Conservation (phyloP, 306 rosid genomes). For the Arachis hypogaea region DNA sequence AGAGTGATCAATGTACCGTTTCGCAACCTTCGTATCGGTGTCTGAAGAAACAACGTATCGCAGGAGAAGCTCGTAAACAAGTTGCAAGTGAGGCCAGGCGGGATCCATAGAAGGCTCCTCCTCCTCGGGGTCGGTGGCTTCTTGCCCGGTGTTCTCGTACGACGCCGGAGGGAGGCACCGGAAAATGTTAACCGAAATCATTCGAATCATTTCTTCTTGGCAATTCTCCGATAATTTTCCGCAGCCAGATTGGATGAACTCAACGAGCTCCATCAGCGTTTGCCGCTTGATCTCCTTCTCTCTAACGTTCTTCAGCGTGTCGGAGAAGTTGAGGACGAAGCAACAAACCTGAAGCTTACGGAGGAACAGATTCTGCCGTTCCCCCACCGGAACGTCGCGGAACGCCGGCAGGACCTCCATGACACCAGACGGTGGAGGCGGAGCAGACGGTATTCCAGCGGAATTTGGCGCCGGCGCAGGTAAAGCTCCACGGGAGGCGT, state of each 20-base stretch:
- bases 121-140: constrained; percentile 79
- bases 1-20: constrained; percentile 89
- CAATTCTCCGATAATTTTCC: constrained; percentile 85
- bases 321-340: constrained; percentile 70
- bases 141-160: constrained; percentile 87
- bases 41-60: constrained; percentile 92
- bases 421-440: constrained; percentile 58
- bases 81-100: constrained; percentile 91
- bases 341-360: constrained; percentile 74
- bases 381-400: constrained; percentile 69
- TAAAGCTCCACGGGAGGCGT: constrained; percentile 67
- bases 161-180: constrained; percentile 87
- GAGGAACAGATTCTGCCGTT: constrained; percentile 68
- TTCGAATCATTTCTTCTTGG: constrained; percentile 88
- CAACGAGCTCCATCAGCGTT: constrained; percentile 81
- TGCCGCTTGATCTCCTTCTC: constrained; percentile 95
- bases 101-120: constrained; percentile 89
- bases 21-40: constrained; percentile 89
- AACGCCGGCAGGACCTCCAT: constrained; percentile 75
- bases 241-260: constrained; percentile 84
- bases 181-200: constrained; percentile 86
- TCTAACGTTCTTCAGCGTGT: constrained; percentile 67
- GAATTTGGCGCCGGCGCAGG: not conserved
- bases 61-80: constrained; percentile 84
- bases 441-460: constrained; percentile 9